Percentiles rank a stretch among this genome's conserved stretches.
Conservation (phyloP, 495 filamentous ascomycete species). For the Penicillium bovifimosum region DNA sequence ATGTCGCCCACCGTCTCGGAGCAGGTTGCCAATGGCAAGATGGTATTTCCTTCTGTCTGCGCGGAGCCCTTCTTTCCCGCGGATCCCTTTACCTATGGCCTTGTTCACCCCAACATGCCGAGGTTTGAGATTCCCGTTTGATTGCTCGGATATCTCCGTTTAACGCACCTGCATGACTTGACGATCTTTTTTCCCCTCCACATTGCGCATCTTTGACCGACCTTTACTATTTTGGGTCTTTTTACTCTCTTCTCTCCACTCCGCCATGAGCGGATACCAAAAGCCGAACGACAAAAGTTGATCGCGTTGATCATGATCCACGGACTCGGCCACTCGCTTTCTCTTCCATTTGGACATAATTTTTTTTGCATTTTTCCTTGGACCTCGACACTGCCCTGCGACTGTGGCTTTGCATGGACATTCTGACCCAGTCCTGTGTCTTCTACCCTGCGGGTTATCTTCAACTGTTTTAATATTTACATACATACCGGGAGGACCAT, state of each 20-base stretch:
- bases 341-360: conserved; percentile 14
- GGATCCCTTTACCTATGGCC: conserved; percentile 19
- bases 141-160: not conserved
- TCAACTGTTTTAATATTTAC: conserved; percentile 26
- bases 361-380: conserved; percentile 5
- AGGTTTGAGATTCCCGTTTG: conserved; percentile 1
- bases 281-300: conserved; percentile 13
- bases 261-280: not conserved
- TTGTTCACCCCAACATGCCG: conserved; percentile 26
- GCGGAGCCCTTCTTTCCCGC: conserved; percentile 23
- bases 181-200: not conserved
- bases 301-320: conserved; percentile 7
- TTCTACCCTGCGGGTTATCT: conserved; percentile 1
- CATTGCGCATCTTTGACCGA: not conserved
- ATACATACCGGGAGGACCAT: conserved; percentile 18
- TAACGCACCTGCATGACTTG: conserved; percentile 22
- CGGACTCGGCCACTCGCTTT: conserved; percentile 15
- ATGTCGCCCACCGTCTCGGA: conserved; percentile 36
- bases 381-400: not conserved
- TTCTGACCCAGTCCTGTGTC: conserved; percentile 5
- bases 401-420: conserved; percentile 11
- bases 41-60: conserved; percentile 27
- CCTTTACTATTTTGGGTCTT: not conserved
- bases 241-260: not conserved
- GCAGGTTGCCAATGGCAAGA: conserved; percentile 31